A percentile compares a stretch with the other conserved stretches of the same genome.
phyloP scores from a whole-genome alignment of 306 rosid species.

The Datisca glomerata region DNA sequence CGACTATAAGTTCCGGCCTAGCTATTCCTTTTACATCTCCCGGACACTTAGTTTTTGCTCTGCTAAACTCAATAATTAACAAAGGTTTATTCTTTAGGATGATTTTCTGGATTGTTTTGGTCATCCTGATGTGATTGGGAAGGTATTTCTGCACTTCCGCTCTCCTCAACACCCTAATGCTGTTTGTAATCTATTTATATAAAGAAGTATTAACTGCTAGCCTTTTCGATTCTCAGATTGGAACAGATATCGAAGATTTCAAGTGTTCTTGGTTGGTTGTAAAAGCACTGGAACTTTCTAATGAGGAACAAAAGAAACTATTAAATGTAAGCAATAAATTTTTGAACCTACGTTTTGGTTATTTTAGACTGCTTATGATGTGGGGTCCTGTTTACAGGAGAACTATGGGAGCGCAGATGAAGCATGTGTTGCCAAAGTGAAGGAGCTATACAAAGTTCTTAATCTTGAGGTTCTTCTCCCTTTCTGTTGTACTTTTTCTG shows the following conservation, averaged over 20 bases:
- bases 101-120: constrained; percentile 93
- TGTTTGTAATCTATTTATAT: constrained; percentile 1
- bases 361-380: neutral
- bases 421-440: constrained; percentile 54
- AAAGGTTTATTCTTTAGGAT: constrained; percentile 72
- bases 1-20: too few species aligned
- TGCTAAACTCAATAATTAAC: too few species aligned
- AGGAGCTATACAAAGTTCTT: constrained; percentile 57
- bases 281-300: constrained; percentile 70
- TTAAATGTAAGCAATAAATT: constrained; percentile 39
- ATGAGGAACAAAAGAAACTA: constrained; percentile 58
- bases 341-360: neutral
- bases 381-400: constrained; percentile 33
- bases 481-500: neutral
- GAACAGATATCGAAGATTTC: constrained; percentile 95
- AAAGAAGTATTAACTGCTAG: constrained; percentile 10
- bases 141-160: constrained; percentile 39
- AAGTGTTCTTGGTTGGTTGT: constrained; percentile 96
- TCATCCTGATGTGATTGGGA: constrained; percentile 71
- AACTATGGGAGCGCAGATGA: constrained; percentile 64
- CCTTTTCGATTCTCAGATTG: constrained; percentile 47
- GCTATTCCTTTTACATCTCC: too few species aligned
- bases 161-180: neutral
- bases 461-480: constrained; percentile 51
- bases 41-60: constrained; percentile 2